Conservation (phyloP, 345 rosid species). For the Arabidopsis thaliana region DNA sequence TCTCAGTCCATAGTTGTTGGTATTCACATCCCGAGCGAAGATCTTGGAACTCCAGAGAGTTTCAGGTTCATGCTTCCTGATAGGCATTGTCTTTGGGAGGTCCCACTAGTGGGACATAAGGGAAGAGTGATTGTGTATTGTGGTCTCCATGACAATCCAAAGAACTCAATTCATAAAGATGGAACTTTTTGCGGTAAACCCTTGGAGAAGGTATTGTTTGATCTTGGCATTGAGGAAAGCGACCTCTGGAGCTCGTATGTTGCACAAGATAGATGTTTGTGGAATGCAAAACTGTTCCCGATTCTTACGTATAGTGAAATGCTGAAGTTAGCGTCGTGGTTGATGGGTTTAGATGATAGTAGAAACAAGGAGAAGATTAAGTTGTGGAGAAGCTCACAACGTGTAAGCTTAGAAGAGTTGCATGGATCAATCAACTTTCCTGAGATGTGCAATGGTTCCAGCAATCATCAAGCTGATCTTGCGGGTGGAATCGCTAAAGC, state of each 20-base stretch:
- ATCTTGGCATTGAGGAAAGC: constrained; percentile 69
- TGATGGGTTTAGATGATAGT: constrained; percentile 79
- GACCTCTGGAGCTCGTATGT: constrained; percentile 73
- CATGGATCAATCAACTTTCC: constrained; percentile 88
- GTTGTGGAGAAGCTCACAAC: constrained; percentile 76
- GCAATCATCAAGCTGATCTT: constrained; percentile 91
- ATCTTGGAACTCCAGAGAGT: constrained; percentile 44
- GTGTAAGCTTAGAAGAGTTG: constrained; percentile 95
- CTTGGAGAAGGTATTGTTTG: constrained; percentile 72
- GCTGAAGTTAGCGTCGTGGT: constrained; percentile 81
- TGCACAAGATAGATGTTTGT: constrained; percentile 74
- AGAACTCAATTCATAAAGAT: constrained; percentile 58
- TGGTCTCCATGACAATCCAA: constrained; percentile 97
- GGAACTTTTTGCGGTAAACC: constrained; percentile 98
- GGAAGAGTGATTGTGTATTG: constrained; percentile 82
- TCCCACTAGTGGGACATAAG: constrained; percentile 72
- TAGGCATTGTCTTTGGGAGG: constrained; percentile 99
- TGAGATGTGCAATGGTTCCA: constrained; percentile 82
- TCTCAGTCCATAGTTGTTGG: constrained; percentile 91
- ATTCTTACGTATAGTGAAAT: constrained; percentile 74
- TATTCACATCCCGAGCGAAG: constrained; percentile 61
- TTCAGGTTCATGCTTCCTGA: constrained; percentile 87
- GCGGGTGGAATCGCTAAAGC: constrained; percentile 95
- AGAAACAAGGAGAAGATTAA: constrained; percentile 51
- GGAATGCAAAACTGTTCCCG: constrained; percentile 94